Evolutionary conservation across 345 rosid species (phyloP), one percentile per base, ranked within the genome.

Genomic region (Boechera retrofracta): DNA sequence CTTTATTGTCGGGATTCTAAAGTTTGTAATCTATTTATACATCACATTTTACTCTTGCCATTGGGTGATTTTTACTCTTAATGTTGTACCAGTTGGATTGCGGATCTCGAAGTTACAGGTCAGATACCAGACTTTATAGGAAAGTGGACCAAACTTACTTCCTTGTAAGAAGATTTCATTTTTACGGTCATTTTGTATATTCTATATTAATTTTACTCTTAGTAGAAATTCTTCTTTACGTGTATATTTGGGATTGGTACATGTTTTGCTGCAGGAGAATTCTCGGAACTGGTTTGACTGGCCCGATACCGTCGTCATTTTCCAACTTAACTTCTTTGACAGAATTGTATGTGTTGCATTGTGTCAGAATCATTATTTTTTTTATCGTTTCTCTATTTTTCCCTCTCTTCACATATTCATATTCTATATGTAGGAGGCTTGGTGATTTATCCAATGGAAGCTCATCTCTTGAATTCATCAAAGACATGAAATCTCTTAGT

Each of bases 241-340:
- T 21, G 24, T 21, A 21, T 21, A 21, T 28, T 12, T 48, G 44
- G 53, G 12, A 70, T 28, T 54, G 51, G 10, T 16, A 15, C 35
- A 28, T 28, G 21, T 7, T 68, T 76, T 59, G 6, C 66, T 81
- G 74, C 69, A 88, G 87, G 82, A 81, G 84, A 77, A 54, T 88
- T 77, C 39, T 75, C 9, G 89, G 89, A 7, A 86, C 87, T 57
- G 74, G 82, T 67, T 83, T 86, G 48, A 67, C 74, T 5, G 90
- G 92, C 65, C 80, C 89, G 7, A 85, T 86, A 38, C 92, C 92
- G n/a, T 78, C 83, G 5, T 70, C 85, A 66, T 82, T 90, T 56
- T 69, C 88, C 47, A 86, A 78, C 60, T 69, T 88, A 42, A 77
- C 65, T 69, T 73, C 83, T 41, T 48, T 88, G 82, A 55, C 36